Evolutionary conservation across 306 rosid genomes (phyloP), one percentile per base, ranked within the genome.

Genomic region (Glycine latifolia): DNA sequence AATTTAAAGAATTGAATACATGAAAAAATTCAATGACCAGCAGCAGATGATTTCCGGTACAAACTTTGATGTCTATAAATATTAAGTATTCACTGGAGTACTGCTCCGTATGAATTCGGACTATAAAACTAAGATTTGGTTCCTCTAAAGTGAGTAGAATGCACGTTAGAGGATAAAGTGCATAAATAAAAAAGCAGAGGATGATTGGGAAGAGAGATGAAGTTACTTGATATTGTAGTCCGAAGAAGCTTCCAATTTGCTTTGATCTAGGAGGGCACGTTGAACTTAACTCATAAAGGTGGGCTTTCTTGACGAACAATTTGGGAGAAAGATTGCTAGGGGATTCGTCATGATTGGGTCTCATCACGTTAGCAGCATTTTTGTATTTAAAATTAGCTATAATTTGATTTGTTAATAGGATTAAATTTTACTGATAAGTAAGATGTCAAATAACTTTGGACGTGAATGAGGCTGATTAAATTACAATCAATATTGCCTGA

Each of bases 31-130:
- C 31, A 26, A 26, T 26, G 31, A 26, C 2, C 31, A 26, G 31
- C 31, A 1, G 31, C 31, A 26, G 31, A 26, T 26, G 31, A 41
- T 58, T 58, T 43, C 20, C 43, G 4, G 73, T 78, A 47, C 44
- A 16, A 6, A 13, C 26, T 13, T 60, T 8, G 16, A 50, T 61
- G 58, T 50, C 14, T 12, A 11, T 72, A 59, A 33, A 33, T 59
- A 6, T 59, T 1, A 59, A 59, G 44, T 59, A 43, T 71, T 59
- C 44, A 61, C 12, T 43, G 48, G 39, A 55, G 66, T 33, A 58
- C 20, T 74, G 53, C 75, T 47, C 33, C 76, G 60, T 59, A 48
- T 35, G 61, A 61, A 50, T 77, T 75, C 37, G 71, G 46, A 63
- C 17, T 12, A 50, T 2, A 65, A 58, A 52, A 65, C 46, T 72